phyloP scores from a whole-genome alignment of 225 moss, liverwort and hornwort species.

The Lunularia cruciata region DNA sequence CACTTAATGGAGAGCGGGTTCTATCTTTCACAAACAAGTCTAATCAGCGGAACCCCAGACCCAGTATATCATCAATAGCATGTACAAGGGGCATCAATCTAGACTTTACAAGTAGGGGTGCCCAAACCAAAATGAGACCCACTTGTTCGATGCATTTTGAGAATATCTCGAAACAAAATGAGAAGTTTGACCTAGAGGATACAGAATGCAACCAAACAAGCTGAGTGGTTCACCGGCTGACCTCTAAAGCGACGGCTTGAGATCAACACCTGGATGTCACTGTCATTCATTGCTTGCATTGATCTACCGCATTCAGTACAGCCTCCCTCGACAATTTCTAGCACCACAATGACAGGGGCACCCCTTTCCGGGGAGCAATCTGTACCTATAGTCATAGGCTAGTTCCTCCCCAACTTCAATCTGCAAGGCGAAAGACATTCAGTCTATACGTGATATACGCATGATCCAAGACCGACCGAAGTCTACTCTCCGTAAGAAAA shows the following conservation, averaged over 20 bases:
- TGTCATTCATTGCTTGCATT: neutral
- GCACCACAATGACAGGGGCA: constrained; percentile 91
- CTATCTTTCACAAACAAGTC: neutral
- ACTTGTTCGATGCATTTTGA: neutral
- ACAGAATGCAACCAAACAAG: constrained; percentile 1
- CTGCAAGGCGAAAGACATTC: constrained; percentile 27
- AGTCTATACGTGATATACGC: neutral
- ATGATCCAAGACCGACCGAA: neutral
- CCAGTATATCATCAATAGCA: constrained; percentile 11
- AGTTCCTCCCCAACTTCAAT: constrained; percentile 90
- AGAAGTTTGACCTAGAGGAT: neutral
- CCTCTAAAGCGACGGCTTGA: neutral
- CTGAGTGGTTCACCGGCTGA: neutral
- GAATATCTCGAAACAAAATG: neutral
- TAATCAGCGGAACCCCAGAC: constrained; percentile 8
- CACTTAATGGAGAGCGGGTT: neutral
- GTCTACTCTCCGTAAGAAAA: neutral
- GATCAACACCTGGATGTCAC: neutral
- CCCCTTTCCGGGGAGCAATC: constrained; percentile 89
- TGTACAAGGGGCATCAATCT: constrained; percentile 20
- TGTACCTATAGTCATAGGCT: constrained; percentile 96
- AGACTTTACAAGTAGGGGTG: constrained; percentile 17
- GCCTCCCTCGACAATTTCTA: constrained; percentile 76
- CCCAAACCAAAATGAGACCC: neutral
- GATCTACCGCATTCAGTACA: constrained; percentile 50